These are phyloP conservation scores for Pisolithus orientalis DNA, from an alignment of 768 basidiomycete genomes.

Conservation along the genomic window DNA sequence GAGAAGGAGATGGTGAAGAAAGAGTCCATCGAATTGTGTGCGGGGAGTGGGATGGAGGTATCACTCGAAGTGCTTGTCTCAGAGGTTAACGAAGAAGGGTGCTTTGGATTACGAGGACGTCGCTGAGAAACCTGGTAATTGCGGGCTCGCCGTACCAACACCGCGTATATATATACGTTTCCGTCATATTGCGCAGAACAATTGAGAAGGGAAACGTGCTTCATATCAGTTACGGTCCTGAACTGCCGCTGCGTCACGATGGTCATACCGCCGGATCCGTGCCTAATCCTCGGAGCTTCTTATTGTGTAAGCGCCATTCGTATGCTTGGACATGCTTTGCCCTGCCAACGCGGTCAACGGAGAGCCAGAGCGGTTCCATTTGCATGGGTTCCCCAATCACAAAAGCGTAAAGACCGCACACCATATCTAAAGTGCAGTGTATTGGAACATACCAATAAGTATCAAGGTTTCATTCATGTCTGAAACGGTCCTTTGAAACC, in stretches of 20 bases:
- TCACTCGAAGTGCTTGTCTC: neutral
- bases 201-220: conserved; percentile 3
- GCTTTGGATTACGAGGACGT: conserved; percentile 4
- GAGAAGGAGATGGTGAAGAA: conserved; percentile 3
- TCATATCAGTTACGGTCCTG: conserved; percentile 2
- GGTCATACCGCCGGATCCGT: conserved; percentile 5
- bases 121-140: conserved; percentile 1
- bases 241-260: neutral
- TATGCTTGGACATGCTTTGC: neutral
- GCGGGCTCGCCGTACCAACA: neutral
- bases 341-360: neutral
- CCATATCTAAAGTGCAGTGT: too few relatives aligned
- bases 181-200: conserved; percentile 8
- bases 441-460: neutral
- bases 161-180: conserved; percentile 10
- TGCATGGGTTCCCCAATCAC: conserved; percentile 6
- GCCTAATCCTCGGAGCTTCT: neutral
- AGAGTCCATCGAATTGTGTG: conserved; percentile 14
- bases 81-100: neutral
- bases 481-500: neutral
- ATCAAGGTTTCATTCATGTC: neutral
- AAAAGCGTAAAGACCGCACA: conserved; percentile 10
- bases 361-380: too few relatives aligned
- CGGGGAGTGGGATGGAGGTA: neutral
- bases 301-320: conserved; percentile 18